Base-by-base conservation (phyloP, 129 eudicot genomes). In the carrot (Daucus carota) region DNA sequence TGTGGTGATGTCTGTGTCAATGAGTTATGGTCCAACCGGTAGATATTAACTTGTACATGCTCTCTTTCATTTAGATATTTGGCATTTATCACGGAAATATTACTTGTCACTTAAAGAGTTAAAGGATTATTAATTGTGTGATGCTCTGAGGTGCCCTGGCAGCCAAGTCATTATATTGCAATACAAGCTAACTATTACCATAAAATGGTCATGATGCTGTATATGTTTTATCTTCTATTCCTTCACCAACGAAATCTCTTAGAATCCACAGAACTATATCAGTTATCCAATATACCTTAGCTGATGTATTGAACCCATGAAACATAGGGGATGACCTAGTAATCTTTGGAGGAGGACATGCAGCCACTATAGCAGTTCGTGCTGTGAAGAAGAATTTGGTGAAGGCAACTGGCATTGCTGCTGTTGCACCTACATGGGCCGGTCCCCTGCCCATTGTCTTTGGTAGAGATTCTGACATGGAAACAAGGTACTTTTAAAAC, bases 381-480 rank as follows among this genome's bases (percentile, higher is more conserved):
- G 98, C 98, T 76, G 88, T 96, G 78, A 89, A 82, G 84, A 93
- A 91, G 78, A 96, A 96, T 75, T 86, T 87, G 77, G 86, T 93
- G 84, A 93, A 86, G 85, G 92, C 96, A 80, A 80, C 81, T 12
- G 96, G 88, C 44, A 89, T 93, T 79, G 96, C 97, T 78, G 93
- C 97, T 36, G 84, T 93, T 79, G 98, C 97, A 48, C 98, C 96
- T 43, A 93, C 98, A 63, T 93, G 98, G 98, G 91, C 98, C 60
- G 98, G 98, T 71, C 98, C 98, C 73, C 97, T 93, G 79, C 98
- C 98, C n/a, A 93, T 93, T 70, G 98, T 93, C 77, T 93, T 93
- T 79, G 98, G 97, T 59, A 85, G 88, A 68, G 96, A 89, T 84
- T 86, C 97, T 54, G 83, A 78, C 76, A 87, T 92, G 89, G 98